These are phyloP conservation scores for Aureobasidium namibiae DNA, from an alignment of 2,329 filamentous ascomycete species.

Conservation along the genomic window DNA sequence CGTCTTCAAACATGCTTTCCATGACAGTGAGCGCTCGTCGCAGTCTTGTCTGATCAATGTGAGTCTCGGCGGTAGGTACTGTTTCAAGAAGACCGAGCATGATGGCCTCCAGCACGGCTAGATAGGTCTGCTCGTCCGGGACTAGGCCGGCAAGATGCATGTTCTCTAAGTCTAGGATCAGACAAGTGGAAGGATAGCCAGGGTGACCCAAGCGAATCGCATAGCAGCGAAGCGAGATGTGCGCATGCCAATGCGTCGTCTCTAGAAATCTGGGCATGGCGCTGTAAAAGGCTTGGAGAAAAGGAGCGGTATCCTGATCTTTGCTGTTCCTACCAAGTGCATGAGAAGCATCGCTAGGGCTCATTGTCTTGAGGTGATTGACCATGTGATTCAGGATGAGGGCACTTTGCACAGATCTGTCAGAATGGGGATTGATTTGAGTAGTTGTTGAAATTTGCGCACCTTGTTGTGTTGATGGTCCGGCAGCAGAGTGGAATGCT, in stretches of 20 bases:
- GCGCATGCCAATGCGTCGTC: conserved; percentile 24
- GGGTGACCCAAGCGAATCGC: conserved; percentile 32
- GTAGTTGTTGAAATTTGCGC: background rate
- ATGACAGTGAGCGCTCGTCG: conserved; percentile 32
- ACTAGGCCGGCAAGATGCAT: conserved; percentile 28
- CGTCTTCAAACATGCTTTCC: conserved; percentile 34
- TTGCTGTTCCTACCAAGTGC: conserved; percentile 28
- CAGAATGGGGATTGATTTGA: background rate
- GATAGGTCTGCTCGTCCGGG: conserved; percentile 28
- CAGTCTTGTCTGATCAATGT: conserved; percentile 18
- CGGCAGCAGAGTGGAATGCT: conserved; percentile 8
- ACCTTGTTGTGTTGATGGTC: conserved; percentile 6
- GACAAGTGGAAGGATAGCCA: conserved; percentile 27
- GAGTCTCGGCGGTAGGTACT: conserved; percentile 15
- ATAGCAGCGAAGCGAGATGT: conserved; percentile 30
- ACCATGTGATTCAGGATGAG: conserved; percentile 8
- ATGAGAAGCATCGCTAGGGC: conserved; percentile 24
- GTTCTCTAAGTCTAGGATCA: conserved; percentile 29
- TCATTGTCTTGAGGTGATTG: conserved; percentile 23
- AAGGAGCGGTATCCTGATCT: conserved; percentile 34
- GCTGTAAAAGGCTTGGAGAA: conserved; percentile 34
- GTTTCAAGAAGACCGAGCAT: conserved; percentile 23
- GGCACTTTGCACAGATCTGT: background rate
- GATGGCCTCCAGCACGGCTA: conserved; percentile 28
- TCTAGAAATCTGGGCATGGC: conserved; percentile 24